Conservation (phyloP, 2,329 filamentous ascomycete genomes). For the Hyphodiscus sp. region DNA sequence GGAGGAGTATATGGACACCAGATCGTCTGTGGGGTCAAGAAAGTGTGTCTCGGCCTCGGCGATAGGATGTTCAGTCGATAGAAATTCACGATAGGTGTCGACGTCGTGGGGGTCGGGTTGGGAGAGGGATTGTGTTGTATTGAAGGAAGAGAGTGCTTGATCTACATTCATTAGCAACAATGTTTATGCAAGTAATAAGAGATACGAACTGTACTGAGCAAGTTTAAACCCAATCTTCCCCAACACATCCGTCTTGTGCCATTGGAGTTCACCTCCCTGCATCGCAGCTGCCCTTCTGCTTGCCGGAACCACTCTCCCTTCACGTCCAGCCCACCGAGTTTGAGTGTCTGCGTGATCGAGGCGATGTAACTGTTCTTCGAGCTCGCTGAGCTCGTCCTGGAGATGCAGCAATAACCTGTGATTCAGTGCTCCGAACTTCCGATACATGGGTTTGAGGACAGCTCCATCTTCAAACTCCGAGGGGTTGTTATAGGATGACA, state of each 20-base stretch:
- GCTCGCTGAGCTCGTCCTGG: constrained; percentile 75
- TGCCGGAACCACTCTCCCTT: constrained; percentile 42
- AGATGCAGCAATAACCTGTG: constrained; percentile 76
- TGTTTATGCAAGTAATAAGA: neutral
- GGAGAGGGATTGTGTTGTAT: constrained; percentile 42
- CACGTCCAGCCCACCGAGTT: constrained; percentile 17
- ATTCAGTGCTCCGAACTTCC: constrained; percentile 75
- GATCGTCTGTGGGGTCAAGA: constrained; percentile 26
- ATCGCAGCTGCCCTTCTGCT: constrained; percentile 49
- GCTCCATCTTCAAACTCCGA: constrained; percentile 16
- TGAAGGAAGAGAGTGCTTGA: constrained; percentile 53
- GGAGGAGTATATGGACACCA: constrained; percentile 24
- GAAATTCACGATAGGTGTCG: constrained; percentile 46
- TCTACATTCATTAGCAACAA: constrained; percentile 33
- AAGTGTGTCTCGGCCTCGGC: constrained; percentile 45
- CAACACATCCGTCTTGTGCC: constrained; percentile 53
- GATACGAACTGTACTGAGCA: constrained; percentile 56
- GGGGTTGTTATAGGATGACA: constrained; percentile 32
- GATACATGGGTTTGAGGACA: constrained; percentile 58
- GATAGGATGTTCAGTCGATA: constrained; percentile 47
- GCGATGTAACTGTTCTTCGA: constrained; percentile 69
- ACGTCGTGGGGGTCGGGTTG: constrained; percentile 46
- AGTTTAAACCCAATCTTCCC: constrained; percentile 60
- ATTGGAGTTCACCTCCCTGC: constrained; percentile 50
- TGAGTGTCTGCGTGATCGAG: constrained; percentile 57